Conservation (phyloP, 257 asterid species). For the Forsythia suspensa region DNA sequence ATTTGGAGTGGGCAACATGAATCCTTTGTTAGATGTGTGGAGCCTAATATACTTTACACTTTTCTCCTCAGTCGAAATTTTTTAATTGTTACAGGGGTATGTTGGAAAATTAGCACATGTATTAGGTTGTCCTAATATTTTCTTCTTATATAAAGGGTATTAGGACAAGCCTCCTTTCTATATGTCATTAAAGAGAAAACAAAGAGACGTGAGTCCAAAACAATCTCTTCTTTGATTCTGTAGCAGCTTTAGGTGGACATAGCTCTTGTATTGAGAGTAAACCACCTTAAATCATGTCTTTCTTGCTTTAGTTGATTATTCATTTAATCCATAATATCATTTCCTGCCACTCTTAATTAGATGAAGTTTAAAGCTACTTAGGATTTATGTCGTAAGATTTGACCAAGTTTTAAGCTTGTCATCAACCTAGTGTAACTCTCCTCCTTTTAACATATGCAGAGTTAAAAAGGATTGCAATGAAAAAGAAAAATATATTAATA, state of each 20-base stretch:
- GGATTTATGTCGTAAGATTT: not conserved
- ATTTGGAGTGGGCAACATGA: not conserved
- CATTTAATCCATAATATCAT: not conserved
- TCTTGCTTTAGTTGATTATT: not conserved
- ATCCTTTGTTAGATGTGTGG: not conserved
- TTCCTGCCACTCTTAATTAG: not conserved
- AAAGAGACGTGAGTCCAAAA: not conserved
- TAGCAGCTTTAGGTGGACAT: not conserved
- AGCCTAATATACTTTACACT: not conserved
- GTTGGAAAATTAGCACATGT: not conserved
- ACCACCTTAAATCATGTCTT: not conserved
- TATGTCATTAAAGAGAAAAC: not conserved
- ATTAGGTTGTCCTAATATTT: not conserved
- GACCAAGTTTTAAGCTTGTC: not conserved
- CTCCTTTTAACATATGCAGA: not conserved
- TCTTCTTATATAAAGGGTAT: too few species aligned
- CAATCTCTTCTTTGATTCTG: too few species aligned
- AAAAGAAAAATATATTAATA: not conserved
- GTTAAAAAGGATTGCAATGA: not conserved
- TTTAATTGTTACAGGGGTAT: not conserved
- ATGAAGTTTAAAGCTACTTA: not conserved
- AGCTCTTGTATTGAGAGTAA: not conserved
- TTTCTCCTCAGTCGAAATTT: not conserved
- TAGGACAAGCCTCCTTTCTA: not conserved
- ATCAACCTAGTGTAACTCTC: not conserved